Percentiles rank a stretch among this genome's conserved stretches.
These are phyloP conservation scores for Gossypium gossypioides DNA, from an alignment of 441 rosid species.

Conservation along the genomic window DNA sequence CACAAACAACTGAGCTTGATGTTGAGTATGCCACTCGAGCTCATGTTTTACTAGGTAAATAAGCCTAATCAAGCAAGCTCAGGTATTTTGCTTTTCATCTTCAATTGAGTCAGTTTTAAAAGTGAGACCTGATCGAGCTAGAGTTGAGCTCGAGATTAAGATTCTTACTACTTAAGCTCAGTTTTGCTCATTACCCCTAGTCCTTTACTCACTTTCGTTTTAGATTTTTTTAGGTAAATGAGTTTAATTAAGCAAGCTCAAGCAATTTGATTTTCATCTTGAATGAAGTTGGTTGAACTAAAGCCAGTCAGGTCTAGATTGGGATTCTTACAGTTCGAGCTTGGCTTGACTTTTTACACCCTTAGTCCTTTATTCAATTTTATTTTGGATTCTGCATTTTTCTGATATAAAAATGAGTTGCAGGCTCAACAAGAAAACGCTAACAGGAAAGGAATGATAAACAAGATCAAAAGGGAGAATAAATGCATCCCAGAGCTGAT, in stretches of 20 bases:
- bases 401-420: neutral
- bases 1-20: neutral
- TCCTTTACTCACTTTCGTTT: neutral
- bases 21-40: neutral
- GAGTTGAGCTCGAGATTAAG: neutral
- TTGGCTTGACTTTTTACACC: neutral
- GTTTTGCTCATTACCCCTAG: neutral
- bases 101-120: neutral
- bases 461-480: constrained; percentile 79
- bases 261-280: neutral
- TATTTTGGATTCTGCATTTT: neutral
- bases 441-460: constrained; percentile 42
- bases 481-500: constrained; percentile 73
- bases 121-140: neutral
- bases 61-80: neutral
- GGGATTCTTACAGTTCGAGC: neutral
- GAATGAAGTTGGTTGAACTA: neutral
- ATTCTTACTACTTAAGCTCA: neutral
- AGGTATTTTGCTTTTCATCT: neutral
- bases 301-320: neutral
- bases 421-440: constrained; percentile 61
- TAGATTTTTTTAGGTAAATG: neutral
- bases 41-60: neutral
- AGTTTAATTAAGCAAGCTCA: neutral
- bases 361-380: neutral